phyloP scores from a whole-genome alignment of 2,329 filamentous ascomycete genomes.

The Periglandula ipomoeae region DNA sequence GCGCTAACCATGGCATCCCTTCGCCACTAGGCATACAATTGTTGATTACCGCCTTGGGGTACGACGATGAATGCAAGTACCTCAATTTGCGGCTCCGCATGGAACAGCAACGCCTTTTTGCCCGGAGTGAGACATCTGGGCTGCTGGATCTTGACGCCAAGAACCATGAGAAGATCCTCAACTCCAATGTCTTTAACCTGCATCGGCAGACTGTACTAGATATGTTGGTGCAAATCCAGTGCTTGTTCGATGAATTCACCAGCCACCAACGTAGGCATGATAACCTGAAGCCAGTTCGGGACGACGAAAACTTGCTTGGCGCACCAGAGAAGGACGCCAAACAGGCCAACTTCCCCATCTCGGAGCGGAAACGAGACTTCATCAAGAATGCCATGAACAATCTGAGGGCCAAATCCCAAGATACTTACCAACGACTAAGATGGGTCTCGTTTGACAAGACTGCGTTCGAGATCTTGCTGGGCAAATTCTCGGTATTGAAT shows the following conservation, averaged over 20 bases:
- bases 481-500: slow-evolving; percentile 34
- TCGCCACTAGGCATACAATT: slow-evolving; percentile 29
- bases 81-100: slow-evolving; percentile 38
- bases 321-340: slow-evolving; percentile 35
- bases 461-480: slow-evolving; percentile 34
- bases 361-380: slow-evolving; percentile 30
- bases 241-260: slow-evolving; percentile 37
- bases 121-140: slow-evolving; percentile 40
- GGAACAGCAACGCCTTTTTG: slow-evolving; percentile 40
- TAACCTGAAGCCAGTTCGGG: slow-evolving; percentile 24
- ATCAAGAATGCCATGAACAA: slow-evolving; percentile 34
- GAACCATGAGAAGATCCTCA: slow-evolving; percentile 30
- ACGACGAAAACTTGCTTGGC: slow-evolving; percentile 24
- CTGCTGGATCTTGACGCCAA: slow-evolving; percentile 34
- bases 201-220: slow-evolving; percentile 41
- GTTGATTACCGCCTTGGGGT: slow-evolving; percentile 36
- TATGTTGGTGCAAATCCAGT: slow-evolving; percentile 36
- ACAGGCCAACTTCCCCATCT: slow-evolving; percentile 34
- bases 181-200: slow-evolving; percentile 38
- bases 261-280: slow-evolving; percentile 30
- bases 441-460: slow-evolving; percentile 39
- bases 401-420: slow-evolving; percentile 27
- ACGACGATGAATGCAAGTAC: slow-evolving; percentile 38
- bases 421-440: slow-evolving; percentile 24
- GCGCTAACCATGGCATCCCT: background rate